Evolutionary conservation across 768 basidiomycete genomes (phyloP), one percentile per base, ranked within the genome.

Genomic region (Coprinellus aureogranulatus): DNA sequence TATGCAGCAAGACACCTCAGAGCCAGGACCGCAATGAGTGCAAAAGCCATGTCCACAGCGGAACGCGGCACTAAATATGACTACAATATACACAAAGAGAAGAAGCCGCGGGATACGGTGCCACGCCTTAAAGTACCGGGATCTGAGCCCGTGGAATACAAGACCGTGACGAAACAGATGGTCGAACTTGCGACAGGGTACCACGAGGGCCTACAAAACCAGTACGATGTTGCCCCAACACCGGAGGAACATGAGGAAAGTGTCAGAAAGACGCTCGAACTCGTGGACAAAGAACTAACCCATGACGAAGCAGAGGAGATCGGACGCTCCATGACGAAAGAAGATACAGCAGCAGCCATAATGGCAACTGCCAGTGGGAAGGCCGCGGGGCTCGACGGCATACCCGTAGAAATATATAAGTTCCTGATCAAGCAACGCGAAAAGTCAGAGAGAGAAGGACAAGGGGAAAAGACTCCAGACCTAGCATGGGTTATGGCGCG

Each of bases 351-450:
- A n/a, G 16, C 27, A 4, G 59, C 61, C 0, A 49, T 68, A 23
- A 55, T 25, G 23, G 14, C 27, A 0, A 23, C 61, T 2, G 31
- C 59, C n/a, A 61, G 54, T 4, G 63, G 64, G 0, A 68, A 57
- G 1, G 63, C 72, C 0, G 12, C 68, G 0, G 64, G 67, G 0
- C 26, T 66, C 5, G 66, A 73, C 41, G 62, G 39, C 2, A 46
- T 4, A 58, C 34, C 34, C 34, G 34, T 59, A 16, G 27, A 48
- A 0, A 14, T 71, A 0, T 72, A 63, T 62, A 71, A 69, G 48
- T 48, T 42, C 1, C 58, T 60, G 12, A 27, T 31, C 9, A 42
- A 25, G 26, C 20, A 47, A 22, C 12, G 49, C 61, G 25, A 45
- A 22, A 10, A 34, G 23, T 12, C 3, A 67, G 22, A 1, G 55